Base-by-base conservation (phyloP, 2,329 filamentous ascomycete genomes). In the Cercospora zeae-maydis region DNA sequence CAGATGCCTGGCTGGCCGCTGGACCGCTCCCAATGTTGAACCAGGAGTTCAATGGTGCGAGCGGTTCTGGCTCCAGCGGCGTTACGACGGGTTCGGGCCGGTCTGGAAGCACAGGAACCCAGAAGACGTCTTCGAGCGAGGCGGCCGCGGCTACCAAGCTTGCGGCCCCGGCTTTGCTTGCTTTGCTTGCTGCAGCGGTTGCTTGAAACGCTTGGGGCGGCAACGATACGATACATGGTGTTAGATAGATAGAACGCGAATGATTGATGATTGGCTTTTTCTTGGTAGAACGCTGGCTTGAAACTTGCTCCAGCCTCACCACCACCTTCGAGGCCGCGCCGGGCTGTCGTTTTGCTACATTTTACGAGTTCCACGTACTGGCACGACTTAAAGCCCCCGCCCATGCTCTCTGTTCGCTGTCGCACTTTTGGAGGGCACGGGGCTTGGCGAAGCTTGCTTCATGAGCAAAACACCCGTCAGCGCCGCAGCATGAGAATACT, bases 1-100 rank as follows among this genome's bases (percentile, higher is more conserved):
- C 81, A 1, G 85, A 83, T 27, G 84, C 85, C 33, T 96, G 92
- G 92, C 80, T 86, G 19, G 85, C 96, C 3, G 79, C 91, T 69
- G 88, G 89, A 14, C 76, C 83, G 11, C 81, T 96, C 24, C 92
- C 92, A 0, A 87, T 84, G 1, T 69, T 95, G 7, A 90, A 88
- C 53, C 66, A 69, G 58, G 54, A 63, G 36, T 61, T 61, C 61
- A 49, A 59, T 24, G 61, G 56, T 11, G 62, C 56, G 49, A 58
- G 54, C 30, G 55, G 60, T 24, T 62, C 62, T 16, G 55, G 58
- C 7, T 36, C 42, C 2, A 14, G 24, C n/a, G 33, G 30, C 14
- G 33, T 30, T 5, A 42, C 45, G 14, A 59, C 30, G 14, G 33
- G 42, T 5, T 51, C 57, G 19, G 33, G 31, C 9, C 31, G 31